These are phyloP conservation scores for Ophioceras dolichostomum DNA, from an alignment of 2,329 filamentous ascomycete species.

Conservation along the genomic window DNA sequence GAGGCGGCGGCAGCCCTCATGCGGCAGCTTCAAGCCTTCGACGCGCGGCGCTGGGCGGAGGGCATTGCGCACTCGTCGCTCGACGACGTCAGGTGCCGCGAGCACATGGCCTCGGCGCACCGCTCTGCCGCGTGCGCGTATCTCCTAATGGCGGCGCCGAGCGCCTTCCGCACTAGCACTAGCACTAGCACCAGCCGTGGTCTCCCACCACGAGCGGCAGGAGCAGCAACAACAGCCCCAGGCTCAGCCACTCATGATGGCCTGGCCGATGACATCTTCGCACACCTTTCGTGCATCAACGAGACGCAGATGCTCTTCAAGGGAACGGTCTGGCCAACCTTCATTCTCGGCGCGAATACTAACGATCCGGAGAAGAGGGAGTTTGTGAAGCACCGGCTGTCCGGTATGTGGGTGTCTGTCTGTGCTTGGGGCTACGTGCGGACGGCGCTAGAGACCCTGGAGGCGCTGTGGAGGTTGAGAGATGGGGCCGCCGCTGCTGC, in stretches of 20 bases:
- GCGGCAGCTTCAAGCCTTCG: neutral
- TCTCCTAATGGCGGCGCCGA: slow-evolving; percentile 22
- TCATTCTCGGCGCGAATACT: slow-evolving; percentile 41
- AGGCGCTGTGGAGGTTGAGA: slow-evolving; percentile 26
- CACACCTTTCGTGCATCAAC: slow-evolving; percentile 32
- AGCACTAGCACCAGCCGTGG: too few relatives aligned
- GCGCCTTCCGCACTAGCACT: too few relatives aligned
- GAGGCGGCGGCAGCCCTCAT: neutral
- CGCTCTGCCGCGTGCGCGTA: slow-evolving; percentile 25
- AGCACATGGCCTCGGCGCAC: slow-evolving; percentile 64
- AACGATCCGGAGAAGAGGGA: slow-evolving; percentile 25
- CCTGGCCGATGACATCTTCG: slow-evolving; percentile 21
- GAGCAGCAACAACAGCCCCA: too few relatives aligned
- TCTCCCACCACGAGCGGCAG: too few relatives aligned
- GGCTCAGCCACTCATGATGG: slow-evolving; percentile 17
- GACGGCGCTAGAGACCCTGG: slow-evolving; percentile 31
- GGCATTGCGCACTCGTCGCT: neutral
- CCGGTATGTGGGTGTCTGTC: slow-evolving; percentile 5
- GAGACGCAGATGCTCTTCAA: slow-evolving; percentile 40
- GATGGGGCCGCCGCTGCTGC: too few relatives aligned
- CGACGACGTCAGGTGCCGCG: slow-evolving; percentile 63
- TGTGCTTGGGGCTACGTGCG: slow-evolving; percentile 35
- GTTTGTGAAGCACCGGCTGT: slow-evolving; percentile 35
- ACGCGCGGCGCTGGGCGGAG: slow-evolving; percentile 1
- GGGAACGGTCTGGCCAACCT: slow-evolving; percentile 43